Evolutionary conservation across 306 rosid species (phyloP).

Genomic region (Rosa lucieae): DNA sequence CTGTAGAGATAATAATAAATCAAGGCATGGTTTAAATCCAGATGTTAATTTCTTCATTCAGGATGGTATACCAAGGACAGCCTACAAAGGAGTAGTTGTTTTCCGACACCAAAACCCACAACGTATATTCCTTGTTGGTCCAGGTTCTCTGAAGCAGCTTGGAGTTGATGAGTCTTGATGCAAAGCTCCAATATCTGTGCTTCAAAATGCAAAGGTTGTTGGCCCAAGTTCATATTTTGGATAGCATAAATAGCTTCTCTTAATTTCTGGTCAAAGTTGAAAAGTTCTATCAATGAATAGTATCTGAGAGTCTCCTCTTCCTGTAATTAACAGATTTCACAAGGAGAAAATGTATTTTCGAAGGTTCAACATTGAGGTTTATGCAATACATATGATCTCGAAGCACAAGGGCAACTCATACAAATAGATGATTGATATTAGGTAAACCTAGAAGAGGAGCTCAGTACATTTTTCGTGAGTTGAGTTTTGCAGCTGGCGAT

Average conservation of each 20-base stretch:
- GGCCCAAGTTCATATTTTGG: background rate
- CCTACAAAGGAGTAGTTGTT: slow-evolving; percentile 89
- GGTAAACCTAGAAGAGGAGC: slow-evolving; percentile 12
- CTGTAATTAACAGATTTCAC: slow-evolving; percentile 4
- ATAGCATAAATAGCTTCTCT: background rate
- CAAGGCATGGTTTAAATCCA: background rate
- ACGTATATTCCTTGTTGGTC: slow-evolving; percentile 74
- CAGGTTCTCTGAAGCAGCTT: slow-evolving; percentile 68
- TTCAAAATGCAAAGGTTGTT: background rate
- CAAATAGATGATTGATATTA: background rate
- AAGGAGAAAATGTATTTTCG: background rate
- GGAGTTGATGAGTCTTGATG: slow-evolving; percentile 51
- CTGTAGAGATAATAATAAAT: background rate
- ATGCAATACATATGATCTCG: background rate
- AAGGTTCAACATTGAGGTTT: background rate
- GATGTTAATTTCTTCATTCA: slow-evolving; percentile 31
- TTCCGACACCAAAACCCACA: slow-evolving; percentile 63
- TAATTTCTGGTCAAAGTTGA: background rate
- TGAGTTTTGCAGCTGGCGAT: slow-evolving; percentile 6
- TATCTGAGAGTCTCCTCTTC: slow-evolving; percentile 6
- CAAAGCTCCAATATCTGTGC: slow-evolving; percentile 21
- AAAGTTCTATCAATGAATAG: background rate
- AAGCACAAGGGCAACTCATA: slow-evolving; percentile 8
- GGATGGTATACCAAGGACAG: slow-evolving; percentile 97
- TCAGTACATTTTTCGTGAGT: background rate